phyloP scores from a whole-genome alignment of 2,329 filamentous ascomycete species.

The Akanthomyces lecanii region DNA sequence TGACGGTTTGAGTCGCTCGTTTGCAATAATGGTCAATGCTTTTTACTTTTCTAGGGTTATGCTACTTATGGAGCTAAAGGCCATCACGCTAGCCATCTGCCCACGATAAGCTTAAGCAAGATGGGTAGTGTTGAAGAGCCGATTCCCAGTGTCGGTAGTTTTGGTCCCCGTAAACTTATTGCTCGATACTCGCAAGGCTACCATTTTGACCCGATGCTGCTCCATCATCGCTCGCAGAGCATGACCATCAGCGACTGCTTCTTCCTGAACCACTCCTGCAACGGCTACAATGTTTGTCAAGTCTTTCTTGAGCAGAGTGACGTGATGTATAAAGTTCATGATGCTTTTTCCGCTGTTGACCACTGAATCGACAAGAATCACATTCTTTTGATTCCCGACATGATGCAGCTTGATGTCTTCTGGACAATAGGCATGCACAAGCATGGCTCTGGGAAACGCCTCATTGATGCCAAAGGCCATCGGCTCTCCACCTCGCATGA shows the following conservation, averaged over 20 bases:
- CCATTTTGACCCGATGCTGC: conserved; percentile 32
- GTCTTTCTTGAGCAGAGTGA: conserved; percentile 36
- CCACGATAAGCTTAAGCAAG: conserved; percentile 26
- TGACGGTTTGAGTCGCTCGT: too few species aligned
- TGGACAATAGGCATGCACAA: conserved; percentile 41
- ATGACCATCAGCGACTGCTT: conserved; percentile 22
- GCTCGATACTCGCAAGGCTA: conserved; percentile 51
- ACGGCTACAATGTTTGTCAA: conserved; percentile 48
- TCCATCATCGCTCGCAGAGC: conserved; percentile 21
- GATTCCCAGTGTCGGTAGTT: conserved; percentile 54
- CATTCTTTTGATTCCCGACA: conserved; percentile 33
- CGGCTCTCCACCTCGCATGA: conserved; percentile 62
- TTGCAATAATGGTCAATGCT: too few species aligned
- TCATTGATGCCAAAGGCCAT: conserved; percentile 57
- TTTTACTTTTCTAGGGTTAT: not conserved
- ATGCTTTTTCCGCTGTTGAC: conserved; percentile 54
- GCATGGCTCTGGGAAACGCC: conserved; percentile 47
- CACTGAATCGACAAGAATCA: conserved; percentile 58
- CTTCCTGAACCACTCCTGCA: conserved; percentile 49
- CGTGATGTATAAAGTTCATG: conserved; percentile 42
- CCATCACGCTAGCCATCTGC: not conserved
- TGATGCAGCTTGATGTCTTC: conserved; percentile 41
- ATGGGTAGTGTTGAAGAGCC: conserved; percentile 55
- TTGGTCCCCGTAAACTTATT: conserved; percentile 53
- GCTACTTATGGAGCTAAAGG: not conserved